Evolutionary conservation across 1,284 basidiomycete species (phyloP).

Genomic region (Hemileia vastatrix): DNA sequence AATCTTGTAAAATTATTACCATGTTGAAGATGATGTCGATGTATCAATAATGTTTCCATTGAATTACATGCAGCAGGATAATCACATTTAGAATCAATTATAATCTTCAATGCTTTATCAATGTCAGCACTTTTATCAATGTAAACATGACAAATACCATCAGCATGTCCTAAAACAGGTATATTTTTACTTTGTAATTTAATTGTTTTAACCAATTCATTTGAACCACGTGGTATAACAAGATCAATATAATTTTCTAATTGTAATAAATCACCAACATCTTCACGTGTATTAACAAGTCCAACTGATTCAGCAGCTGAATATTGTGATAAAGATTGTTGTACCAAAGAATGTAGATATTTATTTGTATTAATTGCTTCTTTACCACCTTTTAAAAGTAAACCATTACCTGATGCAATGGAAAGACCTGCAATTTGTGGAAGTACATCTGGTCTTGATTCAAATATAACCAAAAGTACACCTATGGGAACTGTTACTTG

Average conservation of each 20-base stretch:
- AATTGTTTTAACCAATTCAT: slow-evolving; percentile 75
- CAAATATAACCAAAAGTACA: slow-evolving; percentile 91
- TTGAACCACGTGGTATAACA: slow-evolving; percentile 90
- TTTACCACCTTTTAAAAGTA: slow-evolving; percentile 88
- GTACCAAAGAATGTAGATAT: slow-evolving; percentile 67
- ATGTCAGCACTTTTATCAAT: slow-evolving; percentile 70
- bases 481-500: slow-evolving; percentile 93
- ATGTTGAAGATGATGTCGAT: too few species aligned
- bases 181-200: slow-evolving; percentile 84
- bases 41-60: slow-evolving; percentile 77
- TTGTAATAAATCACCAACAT: slow-evolving; percentile 73
- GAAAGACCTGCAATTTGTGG: slow-evolving; percentile 93
- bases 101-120: slow-evolving; percentile 67
- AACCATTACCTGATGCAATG: slow-evolving; percentile 71
- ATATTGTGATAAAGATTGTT: slow-evolving; percentile 60
- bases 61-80: slow-evolving; percentile 96
- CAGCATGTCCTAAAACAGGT: slow-evolving; percentile 97
- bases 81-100: slow-evolving; percentile 82
- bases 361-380: slow-evolving; percentile 70
- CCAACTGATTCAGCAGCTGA: too few species aligned
- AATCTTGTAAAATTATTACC: too few species aligned
- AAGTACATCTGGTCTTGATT: slow-evolving; percentile 92
- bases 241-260: slow-evolving; percentile 89
- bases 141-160: slow-evolving; percentile 82
- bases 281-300: slow-evolving; percentile 77